Conservation (phyloP, 2,329 filamentous ascomycete species). For the Alternaria consortialis region DNA sequence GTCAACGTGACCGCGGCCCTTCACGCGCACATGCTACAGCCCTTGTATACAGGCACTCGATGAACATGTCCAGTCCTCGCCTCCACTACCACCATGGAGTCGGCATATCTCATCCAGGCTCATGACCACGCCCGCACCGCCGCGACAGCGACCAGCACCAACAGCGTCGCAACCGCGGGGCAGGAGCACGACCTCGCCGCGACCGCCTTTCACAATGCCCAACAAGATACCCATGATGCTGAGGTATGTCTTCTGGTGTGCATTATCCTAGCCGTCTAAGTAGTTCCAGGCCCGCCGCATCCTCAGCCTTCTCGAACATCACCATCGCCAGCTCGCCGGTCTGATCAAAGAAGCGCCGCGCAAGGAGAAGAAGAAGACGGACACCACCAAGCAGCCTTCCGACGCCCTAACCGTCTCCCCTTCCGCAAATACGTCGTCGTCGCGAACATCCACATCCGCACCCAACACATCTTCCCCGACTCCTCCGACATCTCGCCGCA, state of each 20-base stretch:
- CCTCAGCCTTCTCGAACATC: slow-evolving; percentile 82
- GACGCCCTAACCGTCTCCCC: slow-evolving; percentile 23
- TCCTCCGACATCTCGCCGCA: slow-evolving; percentile 51
- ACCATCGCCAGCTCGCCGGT: slow-evolving; percentile 84
- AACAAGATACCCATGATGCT: slow-evolving; percentile 71
- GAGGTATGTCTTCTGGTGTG: slow-evolving; percentile 54
- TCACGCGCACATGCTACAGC: slow-evolving; percentile 7
- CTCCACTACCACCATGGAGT: slow-evolving; percentile 67
- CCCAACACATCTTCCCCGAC: slow-evolving; percentile 51
- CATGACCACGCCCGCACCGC: slow-evolving; percentile 90
- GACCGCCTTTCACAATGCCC: slow-evolving; percentile 84
- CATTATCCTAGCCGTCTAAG: slow-evolving; percentile 29
- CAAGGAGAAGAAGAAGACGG: slow-evolving; percentile 37
- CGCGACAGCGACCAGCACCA: slow-evolving; percentile 72
- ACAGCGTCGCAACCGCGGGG: slow-evolving; percentile 81
- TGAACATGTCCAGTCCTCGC: slow-evolving; percentile 14
- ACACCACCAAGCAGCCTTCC: slow-evolving; percentile 16
- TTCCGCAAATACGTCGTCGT: slow-evolving; percentile 27
- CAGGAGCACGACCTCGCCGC: slow-evolving; percentile 89
- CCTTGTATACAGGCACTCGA: not conserved
- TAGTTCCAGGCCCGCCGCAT: slow-evolving; percentile 76
- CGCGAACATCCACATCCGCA: slow-evolving; percentile 34
- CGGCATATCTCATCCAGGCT: slow-evolving; percentile 75
- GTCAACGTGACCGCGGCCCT: slow-evolving; percentile 2
- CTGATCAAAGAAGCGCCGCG: slow-evolving; percentile 74